phyloP scores from a whole-genome alignment of 352 stramenopile species.

The Paralagenidium karlingii region DNA sequence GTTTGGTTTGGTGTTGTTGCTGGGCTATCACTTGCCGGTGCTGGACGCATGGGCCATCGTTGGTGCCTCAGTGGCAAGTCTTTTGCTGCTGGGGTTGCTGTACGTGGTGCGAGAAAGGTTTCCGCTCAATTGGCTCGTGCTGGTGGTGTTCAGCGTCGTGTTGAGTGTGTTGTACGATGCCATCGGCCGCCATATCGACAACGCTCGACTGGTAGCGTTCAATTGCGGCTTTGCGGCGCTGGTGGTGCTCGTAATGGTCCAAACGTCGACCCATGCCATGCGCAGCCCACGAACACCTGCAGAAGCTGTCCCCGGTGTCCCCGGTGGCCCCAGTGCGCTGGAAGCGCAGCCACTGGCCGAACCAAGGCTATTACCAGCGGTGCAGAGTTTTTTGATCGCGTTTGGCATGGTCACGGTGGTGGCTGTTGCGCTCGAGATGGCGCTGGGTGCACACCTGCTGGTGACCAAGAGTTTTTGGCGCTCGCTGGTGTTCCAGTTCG shows the following conservation, averaged over 20 bases:
- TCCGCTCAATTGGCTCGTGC: slow-evolving; percentile 28
- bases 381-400: slow-evolving; percentile 12
- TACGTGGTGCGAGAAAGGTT: slow-evolving; percentile 29
- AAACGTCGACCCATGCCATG: no score
- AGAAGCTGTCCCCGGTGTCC: no score
- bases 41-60: slow-evolving; percentile 10
- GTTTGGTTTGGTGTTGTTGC: slow-evolving; percentile 10
- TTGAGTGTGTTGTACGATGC: slow-evolving; percentile 25
- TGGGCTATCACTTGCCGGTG: slow-evolving; percentile 7
- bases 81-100: slow-evolving; percentile 16
- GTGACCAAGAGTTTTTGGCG: slow-evolving; percentile 18
- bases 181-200: slow-evolving; percentile 14
- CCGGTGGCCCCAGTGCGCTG: slow-evolving; percentile 11
- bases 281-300: no score
- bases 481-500: slow-evolving; percentile 23
- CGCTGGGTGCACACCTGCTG: slow-evolving; percentile 24
- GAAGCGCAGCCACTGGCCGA: slow-evolving; percentile 8
- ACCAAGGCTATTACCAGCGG: slow-evolving; percentile 14
- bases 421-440: slow-evolving; percentile 11
- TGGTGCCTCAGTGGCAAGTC: slow-evolving; percentile 12
- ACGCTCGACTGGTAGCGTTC: slow-evolving; percentile 22
- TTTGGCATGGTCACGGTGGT: slow-evolving; percentile 14
- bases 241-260: slow-evolving; percentile 26
- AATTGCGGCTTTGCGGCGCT: slow-evolving; percentile 25
- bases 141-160: slow-evolving; percentile 21